Conservation (phyloP, 1,284 basidiomycete species). For the Rhodotorula sp. region DNA sequence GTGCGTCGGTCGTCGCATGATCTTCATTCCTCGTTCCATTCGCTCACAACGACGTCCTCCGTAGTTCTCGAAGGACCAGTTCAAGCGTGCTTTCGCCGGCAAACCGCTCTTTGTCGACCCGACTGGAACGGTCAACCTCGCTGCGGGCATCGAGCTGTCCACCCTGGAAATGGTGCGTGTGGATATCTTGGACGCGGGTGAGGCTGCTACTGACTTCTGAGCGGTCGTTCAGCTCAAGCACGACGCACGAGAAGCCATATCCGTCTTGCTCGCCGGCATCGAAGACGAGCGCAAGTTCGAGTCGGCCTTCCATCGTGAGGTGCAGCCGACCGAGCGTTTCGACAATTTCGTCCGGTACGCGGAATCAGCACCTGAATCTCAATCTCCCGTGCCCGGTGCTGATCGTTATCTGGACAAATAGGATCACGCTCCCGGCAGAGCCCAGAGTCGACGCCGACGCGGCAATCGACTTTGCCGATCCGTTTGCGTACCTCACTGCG, state of each 20-base stretch:
- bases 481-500: conserved; percentile 51
- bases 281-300: conserved; percentile 64
- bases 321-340: conserved; percentile 46
- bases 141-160: conserved; percentile 68
- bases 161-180: conserved; percentile 51
- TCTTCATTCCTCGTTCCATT: not conserved
- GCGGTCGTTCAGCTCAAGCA: conserved; percentile 60
- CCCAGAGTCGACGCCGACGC: conserved; percentile 42
- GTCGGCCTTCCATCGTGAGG: conserved; percentile 61
- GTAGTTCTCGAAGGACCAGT: conserved; percentile 31
- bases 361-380: not conserved
- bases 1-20: conserved; percentile 1
- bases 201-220: not conserved
- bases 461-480: conserved; percentile 26
- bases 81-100: conserved; percentile 43
- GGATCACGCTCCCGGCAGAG: conserved; percentile 41
- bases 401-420: not conserved
- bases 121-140: conserved; percentile 72
- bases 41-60: not conserved
- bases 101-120: conserved; percentile 73
- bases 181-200: not conserved
- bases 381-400: not conserved
- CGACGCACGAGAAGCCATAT: conserved; percentile 71
- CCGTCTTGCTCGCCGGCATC: conserved; percentile 56
- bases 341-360: conserved; percentile 47